Conservation (phyloP, 2,329 filamentous ascomycete species). For the Neopestalotiopsis rosae region DNA sequence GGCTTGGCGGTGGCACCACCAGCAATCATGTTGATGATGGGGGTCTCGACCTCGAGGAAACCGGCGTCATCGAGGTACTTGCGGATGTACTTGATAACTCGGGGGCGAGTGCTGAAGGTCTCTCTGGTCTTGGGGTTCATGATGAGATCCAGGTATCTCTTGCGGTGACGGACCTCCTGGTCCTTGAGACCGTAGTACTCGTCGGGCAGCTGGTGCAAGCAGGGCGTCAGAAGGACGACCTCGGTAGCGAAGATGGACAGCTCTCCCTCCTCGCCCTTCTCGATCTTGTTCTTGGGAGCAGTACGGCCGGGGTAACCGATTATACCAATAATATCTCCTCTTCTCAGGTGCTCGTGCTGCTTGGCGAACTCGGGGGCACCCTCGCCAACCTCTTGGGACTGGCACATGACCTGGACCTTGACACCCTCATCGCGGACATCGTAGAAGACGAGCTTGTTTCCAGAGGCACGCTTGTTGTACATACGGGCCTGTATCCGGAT, state of each 20-base stretch:
- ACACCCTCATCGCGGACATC: constrained; percentile 70
- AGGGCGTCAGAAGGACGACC: constrained; percentile 85
- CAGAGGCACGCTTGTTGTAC: constrained; percentile 83
- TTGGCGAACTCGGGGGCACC: constrained; percentile 74
- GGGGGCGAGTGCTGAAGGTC: constrained; percentile 82
- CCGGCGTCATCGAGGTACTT: constrained; percentile 86
- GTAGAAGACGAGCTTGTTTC: constrained; percentile 90
- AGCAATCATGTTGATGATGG: constrained; percentile 95
- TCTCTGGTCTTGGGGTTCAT: constrained; percentile 90
- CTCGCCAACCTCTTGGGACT: constrained; percentile 77
- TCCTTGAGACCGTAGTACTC: constrained; percentile 97
- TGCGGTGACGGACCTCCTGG: constrained; percentile 89
- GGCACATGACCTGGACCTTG: constrained; percentile 91
- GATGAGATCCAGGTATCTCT: constrained; percentile 93
- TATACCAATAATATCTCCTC: constrained; percentile 92
- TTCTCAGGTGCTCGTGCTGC: constrained; percentile 86
- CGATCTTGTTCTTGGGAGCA: constrained; percentile 86
- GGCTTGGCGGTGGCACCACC: constrained; percentile 89
- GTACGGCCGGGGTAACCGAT: constrained; percentile 85
- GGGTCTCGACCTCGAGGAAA: constrained; percentile 94
- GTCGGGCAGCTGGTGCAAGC: constrained; percentile 86
- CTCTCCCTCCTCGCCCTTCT: constrained; percentile 80
- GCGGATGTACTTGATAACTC: constrained; percentile 88
- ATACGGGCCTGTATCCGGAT: constrained; percentile 85
- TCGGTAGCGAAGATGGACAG: constrained; percentile 92